phyloP scores from a whole-genome alignment of 2,329 filamentous ascomycete species.

The Botrytis elliptica region DNA sequence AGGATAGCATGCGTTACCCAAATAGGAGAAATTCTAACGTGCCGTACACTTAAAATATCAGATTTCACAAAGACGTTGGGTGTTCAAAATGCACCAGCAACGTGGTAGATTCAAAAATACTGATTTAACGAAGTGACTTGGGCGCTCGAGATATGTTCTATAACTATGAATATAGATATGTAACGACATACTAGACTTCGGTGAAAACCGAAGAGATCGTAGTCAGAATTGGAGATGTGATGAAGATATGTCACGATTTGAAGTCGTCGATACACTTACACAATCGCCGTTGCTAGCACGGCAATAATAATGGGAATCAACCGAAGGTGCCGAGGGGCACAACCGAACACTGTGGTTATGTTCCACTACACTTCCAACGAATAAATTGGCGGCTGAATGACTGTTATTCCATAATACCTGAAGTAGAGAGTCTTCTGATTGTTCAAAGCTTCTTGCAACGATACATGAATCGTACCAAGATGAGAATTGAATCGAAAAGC shows the following conservation, averaged over 20 bases:
- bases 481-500: conserved; percentile 8
- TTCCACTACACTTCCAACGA: neutral
- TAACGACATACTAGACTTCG: neutral
- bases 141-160: neutral
- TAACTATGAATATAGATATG: neutral
- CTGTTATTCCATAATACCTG: neutral
- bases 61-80: neutral
- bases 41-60: too few relatives aligned
- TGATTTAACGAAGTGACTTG: neutral
- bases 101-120: neutral
- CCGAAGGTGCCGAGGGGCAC: conserved; percentile 3
- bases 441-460: neutral
- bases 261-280: neutral
- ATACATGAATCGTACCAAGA: conserved; percentile 3
- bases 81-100: neutral
- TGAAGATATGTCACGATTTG: neutral
- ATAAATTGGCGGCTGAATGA: neutral
- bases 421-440: conserved; percentile 2
- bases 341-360: neutral
- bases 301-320: neutral
- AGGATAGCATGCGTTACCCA: neutral
- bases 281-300: conserved; percentile 8
- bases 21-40: neutral
- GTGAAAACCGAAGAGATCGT: neutral
- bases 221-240: conserved; percentile 7